Base-by-base conservation (phyloP, 352 stramenopile species). In the Bremia lactucae region DNA sequence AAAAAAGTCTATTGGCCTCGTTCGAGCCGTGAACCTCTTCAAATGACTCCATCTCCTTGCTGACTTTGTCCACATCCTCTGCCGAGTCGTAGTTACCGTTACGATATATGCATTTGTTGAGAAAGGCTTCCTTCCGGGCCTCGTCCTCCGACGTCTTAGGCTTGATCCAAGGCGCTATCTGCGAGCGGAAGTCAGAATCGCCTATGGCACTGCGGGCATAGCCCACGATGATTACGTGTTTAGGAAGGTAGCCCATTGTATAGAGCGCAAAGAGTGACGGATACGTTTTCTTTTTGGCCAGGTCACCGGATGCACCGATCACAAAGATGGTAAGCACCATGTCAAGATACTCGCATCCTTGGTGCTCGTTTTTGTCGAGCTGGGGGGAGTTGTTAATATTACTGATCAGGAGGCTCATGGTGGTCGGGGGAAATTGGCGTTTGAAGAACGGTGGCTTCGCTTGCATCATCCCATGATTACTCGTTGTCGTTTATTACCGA, bases 211-310 rank as follows among this genome's bases (percentile, higher is more conserved):
- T 84, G 33, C 82, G 74, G 22, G 86, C 85, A 52, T 90, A 95
- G 42, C 83, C 86, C 34, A 91, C 68, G 51, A 96, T 86, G 31
- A 85, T 68, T 15, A 79, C 78, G 49, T 91, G 72, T 46, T 83
- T 56, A 0, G 82, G 83, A 42, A 96, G 64, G 58, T 89, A 90
- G 9, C 68, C 74, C 37, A 75, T 63, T 8, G 49, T 46, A 62
- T 85, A 95, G 21, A 96, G 67, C 15, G 81, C 68, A 50, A 95
- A 96, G 48, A 96, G 72, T 31, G 86, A 92, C 39, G 86, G 86
- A 51, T 93, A 96, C 42, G 86, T 96, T 61, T 94, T 94, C 65
- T 91, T 89, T 69, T 92, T 94, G 49, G 83, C 83, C 41, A 94
- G 66, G 49, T 94, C 82, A 38, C 83, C 83, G 9, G 83, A 93